A percentile compares a stretch with the other conserved stretches of the same genome.
These are phyloP conservation scores for Pontederia paniculata DNA, from an alignment of 176 grass and related monocot species.

Conservation along the genomic window DNA sequence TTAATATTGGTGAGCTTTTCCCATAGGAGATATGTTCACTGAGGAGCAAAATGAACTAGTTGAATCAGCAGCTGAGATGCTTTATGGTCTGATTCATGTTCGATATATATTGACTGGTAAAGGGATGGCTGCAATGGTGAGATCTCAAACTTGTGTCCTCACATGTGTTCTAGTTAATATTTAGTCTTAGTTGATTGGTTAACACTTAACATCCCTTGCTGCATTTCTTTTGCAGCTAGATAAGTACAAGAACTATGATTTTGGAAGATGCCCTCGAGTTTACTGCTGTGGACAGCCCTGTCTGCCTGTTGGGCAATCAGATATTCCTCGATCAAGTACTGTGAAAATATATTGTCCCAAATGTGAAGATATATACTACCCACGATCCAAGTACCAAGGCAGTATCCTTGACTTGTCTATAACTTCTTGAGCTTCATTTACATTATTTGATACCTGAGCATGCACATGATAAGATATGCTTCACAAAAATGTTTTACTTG, in stretches of 20 bases:
- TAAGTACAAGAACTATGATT: slow-evolving; percentile 96
- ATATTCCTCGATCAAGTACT: slow-evolving; percentile 80
- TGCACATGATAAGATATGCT: not conserved
- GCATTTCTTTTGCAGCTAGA: slow-evolving; percentile 43
- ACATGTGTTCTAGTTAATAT: not conserved
- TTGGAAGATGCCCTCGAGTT: slow-evolving; percentile 91
- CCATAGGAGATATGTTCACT: slow-evolving; percentile 73
- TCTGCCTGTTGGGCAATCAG: slow-evolving; percentile 86
- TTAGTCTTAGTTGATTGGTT: not conserved
- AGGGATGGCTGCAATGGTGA: slow-evolving; percentile 95
- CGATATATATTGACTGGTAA: slow-evolving; percentile 91
- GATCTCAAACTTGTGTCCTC: slow-evolving; percentile 1
- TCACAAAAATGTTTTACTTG: not conserved
- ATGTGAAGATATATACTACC: slow-evolving; percentile 91
- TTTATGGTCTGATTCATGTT: slow-evolving; percentile 90
- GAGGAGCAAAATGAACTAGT: slow-evolving; percentile 94
- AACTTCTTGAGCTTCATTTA: too few relatives aligned
- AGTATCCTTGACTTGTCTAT: slow-evolving; percentile 62
- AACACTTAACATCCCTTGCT: not conserved
- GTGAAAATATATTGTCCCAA: slow-evolving; percentile 98
- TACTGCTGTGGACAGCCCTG: slow-evolving; percentile 93
- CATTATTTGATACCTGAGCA: not conserved
- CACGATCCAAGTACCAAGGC: slow-evolving; percentile 95
- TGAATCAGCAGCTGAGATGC: slow-evolving; percentile 95
- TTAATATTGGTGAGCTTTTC: too few relatives aligned